Conservation (phyloP, 306 rosid genomes). For the Ammopiptanthus mongolicus region DNA sequence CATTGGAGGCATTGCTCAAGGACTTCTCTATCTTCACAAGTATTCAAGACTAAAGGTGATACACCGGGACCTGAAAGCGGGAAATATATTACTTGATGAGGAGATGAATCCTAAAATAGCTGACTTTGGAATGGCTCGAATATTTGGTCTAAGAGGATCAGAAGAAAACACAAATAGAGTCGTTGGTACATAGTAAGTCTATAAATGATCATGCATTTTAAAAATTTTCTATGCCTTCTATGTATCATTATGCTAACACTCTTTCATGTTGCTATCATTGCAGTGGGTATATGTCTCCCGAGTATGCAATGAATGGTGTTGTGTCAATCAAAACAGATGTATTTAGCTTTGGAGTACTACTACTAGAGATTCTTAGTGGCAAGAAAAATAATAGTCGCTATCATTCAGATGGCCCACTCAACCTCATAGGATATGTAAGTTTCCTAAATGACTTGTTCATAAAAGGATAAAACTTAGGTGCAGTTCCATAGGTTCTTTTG, state of each 20-base stretch:
- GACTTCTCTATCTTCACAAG: conserved; percentile 31
- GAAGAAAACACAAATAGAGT: conserved; percentile 40
- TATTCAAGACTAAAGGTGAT: conserved; percentile 41
- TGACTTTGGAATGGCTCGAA: conserved; percentile 45
- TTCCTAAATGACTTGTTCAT: neutral
- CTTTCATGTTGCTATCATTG: neutral
- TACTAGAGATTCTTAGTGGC: conserved; percentile 27
- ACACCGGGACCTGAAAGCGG: conserved; percentile 40
- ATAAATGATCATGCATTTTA: neutral
- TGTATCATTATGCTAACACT: neutral
- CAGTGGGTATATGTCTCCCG: conserved; percentile 30
- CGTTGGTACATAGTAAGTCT: conserved; percentile 37
- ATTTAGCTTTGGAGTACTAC: conserved; percentile 33
- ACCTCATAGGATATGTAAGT: conserved; percentile 27
- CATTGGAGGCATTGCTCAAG: conserved; percentile 37
- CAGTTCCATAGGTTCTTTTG: too few relatives aligned
- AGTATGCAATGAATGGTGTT: conserved; percentile 28
- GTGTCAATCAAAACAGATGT: conserved; percentile 36
- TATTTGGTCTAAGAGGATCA: conserved; percentile 13
- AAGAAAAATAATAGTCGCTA: conserved; percentile 3
- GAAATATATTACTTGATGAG: conserved; percentile 36
- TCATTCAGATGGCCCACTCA: neutral
- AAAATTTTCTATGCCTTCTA: neutral
- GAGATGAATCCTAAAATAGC: conserved; percentile 43
- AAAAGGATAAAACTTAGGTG: too few relatives aligned